Conservation (phyloP, 495 filamentous ascomycete genomes). For the Articulospora tetracladia region DNA sequence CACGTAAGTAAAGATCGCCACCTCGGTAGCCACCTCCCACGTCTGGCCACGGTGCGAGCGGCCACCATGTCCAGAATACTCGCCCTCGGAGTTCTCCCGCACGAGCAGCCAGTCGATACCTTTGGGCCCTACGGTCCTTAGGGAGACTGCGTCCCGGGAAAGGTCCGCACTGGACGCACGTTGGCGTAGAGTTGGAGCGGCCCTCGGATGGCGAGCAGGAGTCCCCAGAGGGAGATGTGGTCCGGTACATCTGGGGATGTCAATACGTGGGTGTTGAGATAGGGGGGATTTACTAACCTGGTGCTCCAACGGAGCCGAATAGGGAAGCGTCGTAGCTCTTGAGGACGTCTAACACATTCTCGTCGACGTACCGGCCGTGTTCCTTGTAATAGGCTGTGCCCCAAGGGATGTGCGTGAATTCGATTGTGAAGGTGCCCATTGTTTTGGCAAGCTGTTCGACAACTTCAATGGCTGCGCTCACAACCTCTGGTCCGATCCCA, state of each 20-base stretch:
- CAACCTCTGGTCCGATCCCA: constrained; percentile 50
- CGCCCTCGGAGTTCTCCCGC: constrained; percentile 54
- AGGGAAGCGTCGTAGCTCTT: constrained; percentile 50
- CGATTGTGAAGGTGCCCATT: constrained; percentile 42
- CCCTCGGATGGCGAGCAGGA: constrained; percentile 50
- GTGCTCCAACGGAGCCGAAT: constrained; percentile 52
- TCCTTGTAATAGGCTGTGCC: constrained; percentile 49
- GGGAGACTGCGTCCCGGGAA: constrained; percentile 46
- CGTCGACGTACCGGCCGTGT: constrained; percentile 47
- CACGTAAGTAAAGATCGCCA: constrained; percentile 48
- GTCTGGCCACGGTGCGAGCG: constrained; percentile 46
- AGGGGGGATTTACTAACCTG: constrained; percentile 30
- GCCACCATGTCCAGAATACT: constrained; percentile 55
- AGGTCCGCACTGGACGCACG: constrained; percentile 46
- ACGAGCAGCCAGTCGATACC: constrained; percentile 52
- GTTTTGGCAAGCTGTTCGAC: constrained; percentile 39
- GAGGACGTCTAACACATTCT: constrained; percentile 46
- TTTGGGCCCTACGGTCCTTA: constrained; percentile 35
- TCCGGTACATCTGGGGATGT: constrained; percentile 44
- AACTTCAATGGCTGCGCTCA: constrained; percentile 43
- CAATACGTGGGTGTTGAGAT: background rate
- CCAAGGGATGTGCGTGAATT: constrained; percentile 50
- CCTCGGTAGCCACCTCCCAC: constrained; percentile 52
- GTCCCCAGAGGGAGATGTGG: constrained; percentile 53
- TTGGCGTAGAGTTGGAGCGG: constrained; percentile 53